These are phyloP conservation scores for Herpetomonas samuelpessoai DNA, from an alignment of 208 protist genomes.

Conservation along the genomic window DNA sequence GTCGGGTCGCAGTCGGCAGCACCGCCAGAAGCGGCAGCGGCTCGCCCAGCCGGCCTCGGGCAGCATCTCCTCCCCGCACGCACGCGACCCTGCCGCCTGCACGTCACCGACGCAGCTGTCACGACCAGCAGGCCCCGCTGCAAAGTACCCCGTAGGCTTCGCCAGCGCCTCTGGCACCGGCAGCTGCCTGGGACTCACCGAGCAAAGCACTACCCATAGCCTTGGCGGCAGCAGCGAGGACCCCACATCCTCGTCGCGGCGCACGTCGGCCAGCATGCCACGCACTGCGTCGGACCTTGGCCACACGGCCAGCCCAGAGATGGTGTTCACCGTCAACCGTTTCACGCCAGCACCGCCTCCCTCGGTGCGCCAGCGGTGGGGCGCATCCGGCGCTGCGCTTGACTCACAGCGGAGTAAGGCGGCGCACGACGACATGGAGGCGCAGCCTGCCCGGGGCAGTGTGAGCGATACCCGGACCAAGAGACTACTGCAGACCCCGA, in stretches of 20 bases:
- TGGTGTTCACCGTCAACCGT: not conserved
- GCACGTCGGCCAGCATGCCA: not conserved
- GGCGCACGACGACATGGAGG: not conserved
- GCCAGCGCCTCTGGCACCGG: not conserved
- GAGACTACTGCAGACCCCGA: not conserved
- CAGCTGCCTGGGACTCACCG: not conserved
- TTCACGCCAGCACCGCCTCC: not conserved
- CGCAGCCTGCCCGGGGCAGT: not conserved
- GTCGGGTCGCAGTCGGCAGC: not conserved
- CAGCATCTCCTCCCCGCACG: not conserved
- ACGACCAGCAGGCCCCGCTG: no score
- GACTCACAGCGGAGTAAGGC: no score
- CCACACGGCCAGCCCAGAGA: not conserved
- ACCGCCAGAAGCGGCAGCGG: not conserved
- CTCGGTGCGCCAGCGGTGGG: not conserved
- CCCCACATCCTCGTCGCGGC: not conserved
- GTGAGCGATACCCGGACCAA: not conserved
- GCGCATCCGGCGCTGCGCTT: not conserved
- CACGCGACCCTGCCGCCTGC: not conserved
- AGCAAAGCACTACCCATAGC: not conserved
- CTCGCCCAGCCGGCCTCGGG: not conserved
- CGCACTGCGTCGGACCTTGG: not conserved
- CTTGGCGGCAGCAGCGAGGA: not conserved
- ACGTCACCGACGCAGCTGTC: not conserved
- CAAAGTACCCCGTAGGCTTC: no score